A percentile compares a stretch with the other conserved stretches of the same genome.
These are phyloP conservation scores for Cryptomeria japonica DNA, from an alignment of 75 land plant species.

Conservation along the genomic window DNA sequence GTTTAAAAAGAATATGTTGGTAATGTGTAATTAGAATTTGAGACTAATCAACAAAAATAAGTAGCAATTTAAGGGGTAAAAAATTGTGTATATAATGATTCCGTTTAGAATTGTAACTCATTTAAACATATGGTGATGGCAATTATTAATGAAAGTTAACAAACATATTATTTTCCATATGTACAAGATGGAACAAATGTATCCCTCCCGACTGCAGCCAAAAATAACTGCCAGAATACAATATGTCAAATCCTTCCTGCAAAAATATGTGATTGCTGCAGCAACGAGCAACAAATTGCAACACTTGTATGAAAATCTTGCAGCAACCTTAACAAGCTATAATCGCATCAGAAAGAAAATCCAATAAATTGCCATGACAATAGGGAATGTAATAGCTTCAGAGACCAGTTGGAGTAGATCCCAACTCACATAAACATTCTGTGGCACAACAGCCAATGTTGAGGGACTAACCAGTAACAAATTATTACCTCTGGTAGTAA, in stretches of 20 bases:
- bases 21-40: background rate
- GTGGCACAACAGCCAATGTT: slow-evolving; percentile 3
- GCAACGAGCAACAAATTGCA: slow-evolving; percentile 5
- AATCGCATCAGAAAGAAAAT: slow-evolving; percentile 7
- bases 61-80: background rate
- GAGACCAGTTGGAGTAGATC: background rate
- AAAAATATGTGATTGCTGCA: slow-evolving; percentile 8
- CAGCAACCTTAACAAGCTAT: slow-evolving; percentile 7
- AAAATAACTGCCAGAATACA: slow-evolving; percentile 7
- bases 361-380: slow-evolving; percentile 9
- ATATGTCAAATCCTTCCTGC: slow-evolving; percentile 6
- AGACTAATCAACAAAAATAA: background rate
- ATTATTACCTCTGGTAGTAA: slow-evolving; percentile 10
- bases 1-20: too few species aligned
- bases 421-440: slow-evolving; percentile 6
- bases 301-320: slow-evolving; percentile 2
- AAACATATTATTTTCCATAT: slow-evolving; percentile 13
- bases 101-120: slow-evolving; percentile 8
- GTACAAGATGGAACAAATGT: slow-evolving; percentile 14
- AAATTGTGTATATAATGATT: background rate
- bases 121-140: slow-evolving; percentile 1
- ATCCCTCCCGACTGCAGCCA: slow-evolving; percentile 4
- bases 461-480: background rate
- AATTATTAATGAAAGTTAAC: slow-evolving; percentile 9
- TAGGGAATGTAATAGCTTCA: slow-evolving; percentile 10